Conservation (phyloP, 179 eudicot genomes). For the Nepenthes alata region DNA sequence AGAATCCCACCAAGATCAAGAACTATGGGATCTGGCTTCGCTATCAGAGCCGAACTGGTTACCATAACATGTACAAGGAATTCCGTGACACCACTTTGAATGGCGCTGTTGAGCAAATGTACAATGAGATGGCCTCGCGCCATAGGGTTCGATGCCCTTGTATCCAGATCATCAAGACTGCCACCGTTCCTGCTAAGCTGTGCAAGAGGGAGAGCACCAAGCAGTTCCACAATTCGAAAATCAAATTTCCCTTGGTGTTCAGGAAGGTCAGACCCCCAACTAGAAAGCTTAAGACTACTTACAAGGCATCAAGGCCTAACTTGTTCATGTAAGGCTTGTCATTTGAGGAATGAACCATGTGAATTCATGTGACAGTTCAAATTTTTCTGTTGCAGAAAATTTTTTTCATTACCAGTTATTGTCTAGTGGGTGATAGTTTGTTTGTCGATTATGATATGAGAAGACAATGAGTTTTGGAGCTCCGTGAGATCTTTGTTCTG, state of each 20-base stretch:
- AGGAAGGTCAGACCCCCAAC: slow-evolving; percentile 75
- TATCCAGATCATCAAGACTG: slow-evolving; percentile 84
- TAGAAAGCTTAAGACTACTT: slow-evolving; percentile 83
- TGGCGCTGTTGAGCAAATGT: slow-evolving; percentile 83
- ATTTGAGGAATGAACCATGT: neutral
- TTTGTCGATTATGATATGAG: too few relatives aligned
- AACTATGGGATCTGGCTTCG: slow-evolving; percentile 88
- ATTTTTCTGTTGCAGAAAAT: too few relatives aligned
- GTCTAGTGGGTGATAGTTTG: too few relatives aligned
- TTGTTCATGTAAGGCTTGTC: slow-evolving; percentile 43
- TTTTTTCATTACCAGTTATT: too few relatives aligned
- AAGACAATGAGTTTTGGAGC: too few relatives aligned
- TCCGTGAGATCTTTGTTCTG: too few relatives aligned
- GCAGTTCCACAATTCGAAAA: slow-evolving; percentile 73
- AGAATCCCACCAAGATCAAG: slow-evolving; percentile 74
- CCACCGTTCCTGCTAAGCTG: slow-evolving; percentile 67
- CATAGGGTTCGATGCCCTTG: slow-evolving; percentile 80
- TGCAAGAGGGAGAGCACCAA: slow-evolving; percentile 84
- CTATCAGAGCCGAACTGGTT: slow-evolving; percentile 84
- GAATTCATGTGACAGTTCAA: too few relatives aligned
- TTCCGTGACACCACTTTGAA: slow-evolving; percentile 79
- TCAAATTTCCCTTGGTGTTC: slow-evolving; percentile 77
- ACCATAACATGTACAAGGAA: slow-evolving; percentile 96
- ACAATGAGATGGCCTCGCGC: slow-evolving; percentile 94
- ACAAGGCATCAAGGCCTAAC: slow-evolving; percentile 82